Evolutionary conservation across 192 early-diverging fungal genomes (phyloP).

Genomic region (Haplosporangium gracile): DNA sequence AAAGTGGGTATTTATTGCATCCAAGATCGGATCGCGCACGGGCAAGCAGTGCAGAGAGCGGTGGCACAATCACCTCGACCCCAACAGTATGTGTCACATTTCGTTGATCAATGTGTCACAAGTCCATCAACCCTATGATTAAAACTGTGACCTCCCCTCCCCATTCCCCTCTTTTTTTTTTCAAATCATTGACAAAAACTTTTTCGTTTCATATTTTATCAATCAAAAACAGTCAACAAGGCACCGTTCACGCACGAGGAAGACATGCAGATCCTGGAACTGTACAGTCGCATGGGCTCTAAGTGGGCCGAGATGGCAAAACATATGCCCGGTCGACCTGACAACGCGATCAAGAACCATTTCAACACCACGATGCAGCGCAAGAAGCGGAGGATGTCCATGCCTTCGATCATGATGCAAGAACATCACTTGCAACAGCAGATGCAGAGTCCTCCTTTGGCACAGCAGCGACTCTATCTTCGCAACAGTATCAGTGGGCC

Average conservation of each 20-base stretch:
- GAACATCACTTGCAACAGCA: not conserved
- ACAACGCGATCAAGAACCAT: conserved; percentile 39
- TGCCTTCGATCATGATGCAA: conserved; percentile 34
- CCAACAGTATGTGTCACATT: conserved; percentile 22
- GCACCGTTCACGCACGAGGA: conserved; percentile 32
- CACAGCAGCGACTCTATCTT: not conserved
- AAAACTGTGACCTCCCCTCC: not conserved
- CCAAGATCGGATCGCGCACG: conserved; percentile 28
- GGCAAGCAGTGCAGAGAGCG: conserved; percentile 30
- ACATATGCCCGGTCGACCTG: conserved; percentile 24
- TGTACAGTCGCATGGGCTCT: conserved; percentile 25
- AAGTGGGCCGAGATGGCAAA: conserved; percentile 41
- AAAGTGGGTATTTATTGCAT: conserved; percentile 34
- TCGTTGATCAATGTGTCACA: not conserved
- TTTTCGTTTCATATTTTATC: not conserved
- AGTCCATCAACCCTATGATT: not conserved
- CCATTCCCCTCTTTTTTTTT: not conserved
- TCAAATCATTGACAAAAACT: not conserved
- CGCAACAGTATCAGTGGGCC: not conserved
- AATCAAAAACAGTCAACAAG: conserved; percentile 21
- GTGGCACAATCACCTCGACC: conserved; percentile 27
- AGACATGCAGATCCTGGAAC: conserved; percentile 23
- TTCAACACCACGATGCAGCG: conserved; percentile 35
- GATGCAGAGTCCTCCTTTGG: not conserved
- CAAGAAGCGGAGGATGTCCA: conserved; percentile 33